A percentile compares a stretch with the other conserved stretches of the same genome.
phyloP scores from a whole-genome alignment of 768 basidiomycete species.

The Trametes sanguinea region DNA sequence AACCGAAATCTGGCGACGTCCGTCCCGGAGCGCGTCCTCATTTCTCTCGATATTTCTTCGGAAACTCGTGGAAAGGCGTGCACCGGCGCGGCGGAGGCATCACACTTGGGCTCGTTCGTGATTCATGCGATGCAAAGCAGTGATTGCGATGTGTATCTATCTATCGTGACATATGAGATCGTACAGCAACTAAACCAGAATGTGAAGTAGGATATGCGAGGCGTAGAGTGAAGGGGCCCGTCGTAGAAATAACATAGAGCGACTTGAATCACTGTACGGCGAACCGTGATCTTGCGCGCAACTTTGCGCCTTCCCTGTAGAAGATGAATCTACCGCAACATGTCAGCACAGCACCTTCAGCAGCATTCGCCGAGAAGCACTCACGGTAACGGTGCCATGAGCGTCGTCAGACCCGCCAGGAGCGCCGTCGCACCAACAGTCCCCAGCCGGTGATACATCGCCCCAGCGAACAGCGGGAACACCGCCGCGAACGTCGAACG shows the following conservation, averaged over 20 bases:
- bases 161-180: neutral
- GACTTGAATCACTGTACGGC: conserved; percentile 30
- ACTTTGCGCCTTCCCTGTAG: conserved; percentile 45
- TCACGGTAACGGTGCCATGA: conserved; percentile 65
- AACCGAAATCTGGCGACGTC: neutral
- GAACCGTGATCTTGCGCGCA: conserved; percentile 48
- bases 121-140: too few relatives aligned
- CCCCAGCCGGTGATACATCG: conserved; percentile 56
- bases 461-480: conserved; percentile 54
- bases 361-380: conserved; percentile 24
- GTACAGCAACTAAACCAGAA: neutral
- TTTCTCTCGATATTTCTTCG: neutral
- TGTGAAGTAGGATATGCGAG: neutral
- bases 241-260: neutral
- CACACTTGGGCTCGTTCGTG: neutral
- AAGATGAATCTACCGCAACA: conserved; percentile 45
- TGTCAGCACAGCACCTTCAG: neutral
- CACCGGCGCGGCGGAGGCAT: neutral
- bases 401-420: conserved; percentile 61
- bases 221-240: neutral
- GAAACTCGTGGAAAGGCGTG: neutral
- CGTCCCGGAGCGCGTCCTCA: too few relatives aligned
- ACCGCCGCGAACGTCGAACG: conserved; percentile 49
- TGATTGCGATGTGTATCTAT: neutral
- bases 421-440: conserved; percentile 73